Evolutionary conservation across 2,329 filamentous ascomycete species (phyloP), one percentile per base, ranked within the genome.

Genomic region (Aphanocladium album): DNA sequence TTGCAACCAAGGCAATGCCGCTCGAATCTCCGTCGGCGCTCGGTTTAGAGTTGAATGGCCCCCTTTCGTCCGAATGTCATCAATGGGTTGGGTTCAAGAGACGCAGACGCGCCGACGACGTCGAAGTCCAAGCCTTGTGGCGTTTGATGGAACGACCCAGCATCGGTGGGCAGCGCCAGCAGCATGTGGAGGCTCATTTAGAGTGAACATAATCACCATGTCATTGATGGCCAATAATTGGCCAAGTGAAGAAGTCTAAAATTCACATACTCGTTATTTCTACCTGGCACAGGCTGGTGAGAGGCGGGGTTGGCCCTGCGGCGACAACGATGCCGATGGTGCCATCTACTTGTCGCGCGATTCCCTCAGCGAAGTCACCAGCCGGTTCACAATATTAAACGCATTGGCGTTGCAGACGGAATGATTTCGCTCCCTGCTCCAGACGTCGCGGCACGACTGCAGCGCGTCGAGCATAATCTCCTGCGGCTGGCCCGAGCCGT

Each of bases 401-500:
- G 60, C 62, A 37, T 59, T 63, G 19, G 60, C 62, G 41, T 63
- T 63, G 35, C 60, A 62, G 3, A 62, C 49, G 6, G 62, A 62
- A 19, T 39, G 39, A 11, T 56, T 51, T 47, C 47, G 60, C 46
- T 63, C 62, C 23, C 51, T 37, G 23, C 60, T 60, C 62, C 62
- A 63, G 19, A 63, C 47, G n/a, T 64, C 60, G 30, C 60, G 56
- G 27, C 62, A 64, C 30, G 51, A 57, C 56, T 60, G 60, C 60
- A 64, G 57, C 30, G 62, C 62, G 25, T 62, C 62, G 14, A 64
- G 55, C 51, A 64, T 60, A 37, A 64, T 60, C 49, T 57, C 55
- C 37, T 41, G 60, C 9, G 62, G 56, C 47, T 35, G 60, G 21
- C 55, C 43, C 17, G 39, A 53, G 17, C 45, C 60, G 30, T 52